Evolutionary conservation across 345 rosid species (phyloP).

Genomic region (Sonneratia caseolaris): DNA sequence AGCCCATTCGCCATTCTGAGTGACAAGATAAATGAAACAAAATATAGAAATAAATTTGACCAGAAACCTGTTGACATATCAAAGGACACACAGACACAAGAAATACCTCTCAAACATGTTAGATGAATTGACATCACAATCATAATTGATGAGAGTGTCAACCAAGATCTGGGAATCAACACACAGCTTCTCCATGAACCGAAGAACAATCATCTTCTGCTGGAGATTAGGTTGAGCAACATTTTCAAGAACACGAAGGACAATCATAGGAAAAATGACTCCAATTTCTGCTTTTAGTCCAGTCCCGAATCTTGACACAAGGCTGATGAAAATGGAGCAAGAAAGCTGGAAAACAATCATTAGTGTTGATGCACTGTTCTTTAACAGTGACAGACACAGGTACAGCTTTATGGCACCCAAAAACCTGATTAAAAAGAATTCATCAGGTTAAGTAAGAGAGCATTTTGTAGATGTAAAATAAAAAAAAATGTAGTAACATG

Average conservation of each 20-base stretch:
- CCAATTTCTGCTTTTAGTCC: conserved; percentile 99
- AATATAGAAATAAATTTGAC: neutral
- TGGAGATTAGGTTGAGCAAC: conserved; percentile 97
- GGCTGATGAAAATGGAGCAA: conserved; percentile 97
- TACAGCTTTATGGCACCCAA: conserved; percentile 98
- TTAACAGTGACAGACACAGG: conserved; percentile 82
- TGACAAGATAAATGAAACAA: conserved; percentile 9
- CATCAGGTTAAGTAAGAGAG: conserved; percentile 1
- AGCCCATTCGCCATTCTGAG: conserved; percentile 99
- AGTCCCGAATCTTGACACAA: conserved; percentile 93
- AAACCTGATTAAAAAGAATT: conserved; percentile 53
- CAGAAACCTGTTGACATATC: conserved; percentile 2
- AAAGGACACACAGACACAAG: neutral
- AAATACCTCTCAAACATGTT: conserved; percentile 94
- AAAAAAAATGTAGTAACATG: no score
- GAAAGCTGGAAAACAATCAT: conserved; percentile 99
- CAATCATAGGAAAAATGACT: conserved; percentile 99
- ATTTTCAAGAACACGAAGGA: conserved; percentile 89
- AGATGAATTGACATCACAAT: conserved; percentile 97
- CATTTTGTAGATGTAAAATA: neutral
- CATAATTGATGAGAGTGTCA: conserved; percentile 95
- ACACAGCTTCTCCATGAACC: conserved; percentile 91
- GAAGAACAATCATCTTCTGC: conserved; percentile 97
- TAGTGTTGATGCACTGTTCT: conserved; percentile 91
- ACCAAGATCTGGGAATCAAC: conserved; percentile 95